Conservation (phyloP, 1,284 basidiomycete species). For the Melampsora americana region DNA sequence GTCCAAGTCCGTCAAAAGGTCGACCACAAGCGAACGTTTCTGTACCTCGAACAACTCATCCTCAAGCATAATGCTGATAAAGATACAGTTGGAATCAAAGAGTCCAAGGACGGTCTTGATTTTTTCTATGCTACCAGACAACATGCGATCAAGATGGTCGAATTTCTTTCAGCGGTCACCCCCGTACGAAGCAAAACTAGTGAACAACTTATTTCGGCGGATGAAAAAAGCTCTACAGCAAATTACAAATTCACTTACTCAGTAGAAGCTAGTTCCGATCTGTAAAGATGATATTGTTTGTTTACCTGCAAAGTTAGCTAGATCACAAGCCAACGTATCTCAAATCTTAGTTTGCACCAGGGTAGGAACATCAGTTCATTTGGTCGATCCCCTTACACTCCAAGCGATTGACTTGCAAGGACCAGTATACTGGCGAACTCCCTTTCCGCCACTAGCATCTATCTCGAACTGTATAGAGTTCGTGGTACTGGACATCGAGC, state of each 20-base stretch:
- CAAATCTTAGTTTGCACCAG: constrained; percentile 83
- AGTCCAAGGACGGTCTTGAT: constrained; percentile 90
- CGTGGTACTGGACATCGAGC: constrained; percentile 89
- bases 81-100: constrained; percentile 87
- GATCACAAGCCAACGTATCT: constrained; percentile 76
- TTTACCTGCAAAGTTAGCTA: constrained; percentile 76
- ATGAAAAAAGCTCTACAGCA: constrained; percentile 85
- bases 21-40: constrained; percentile 92
- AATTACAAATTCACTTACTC: constrained; percentile 99
- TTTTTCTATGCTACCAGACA: constrained; percentile 90
- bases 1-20: constrained; percentile 98
- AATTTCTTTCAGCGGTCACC: constrained; percentile 82
- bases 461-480: constrained; percentile 88
- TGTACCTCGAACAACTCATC: constrained; percentile 96
- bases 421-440: constrained; percentile 82
- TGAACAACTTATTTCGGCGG: constrained; percentile 86
- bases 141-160: constrained; percentile 95
- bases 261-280: constrained; percentile 89
- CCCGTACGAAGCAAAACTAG: constrained; percentile 83
- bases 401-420: constrained; percentile 76
- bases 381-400: constrained; percentile 83
- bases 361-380: constrained; percentile 84
- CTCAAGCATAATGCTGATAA: constrained; percentile 95
- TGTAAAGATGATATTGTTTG: constrained; percentile 98
- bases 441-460: constrained; percentile 77